Base-by-base conservation (phyloP, 192 early-diverging fungal genomes). In the Entomortierella beljakovae region DNA sequence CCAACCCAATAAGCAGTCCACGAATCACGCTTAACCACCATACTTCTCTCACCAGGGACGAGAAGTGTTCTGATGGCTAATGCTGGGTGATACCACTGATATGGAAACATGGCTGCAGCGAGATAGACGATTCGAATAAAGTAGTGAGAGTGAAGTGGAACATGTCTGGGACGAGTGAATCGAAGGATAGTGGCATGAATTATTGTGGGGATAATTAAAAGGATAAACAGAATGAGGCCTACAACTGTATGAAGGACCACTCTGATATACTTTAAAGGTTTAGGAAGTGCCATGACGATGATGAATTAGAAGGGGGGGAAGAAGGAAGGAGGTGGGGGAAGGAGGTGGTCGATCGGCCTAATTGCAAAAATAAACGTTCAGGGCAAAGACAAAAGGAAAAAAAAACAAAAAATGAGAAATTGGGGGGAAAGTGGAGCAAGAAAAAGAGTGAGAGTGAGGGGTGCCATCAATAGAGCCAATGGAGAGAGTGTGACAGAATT, bases 1-100 rank as follows among this genome's bases (percentile, higher is more conserved):
- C 75, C 75, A 20, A 79, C 75, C 75, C 75, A 79, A 26, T 79
- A 79, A 20, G 75, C 75, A 22, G 31, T 63, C 75, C 75, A 79
- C 7, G 61, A 54, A 22, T 79, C 75, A 20, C 75, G 75, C 40
- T 79, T 69, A 22, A 79, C 75, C 6, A 79, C 61, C 75, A 79
- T 79, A 23, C 52, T 57, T 0, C 75, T 52, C 13, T 62, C 75
- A 16, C 75, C 75, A 32, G 75, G 75, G 18, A 79, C 75, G 15
- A 79, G 40, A 18, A 48, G n/a, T 2, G 75, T 79, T 9, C 75
- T 49, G 8, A 79, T 29, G 35, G 66, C 40, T 8, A 79, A n/a
- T 33, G 67, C 75, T 15, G 75, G 75, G 25, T 52, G 53, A 5
- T 79, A 79, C 67, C 75, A 79, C 33, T 79, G 75, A 25, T 79